phyloP scores from a whole-genome alignment of 345 rosid genomes.

The Eucalyptus camaldulensis region DNA sequence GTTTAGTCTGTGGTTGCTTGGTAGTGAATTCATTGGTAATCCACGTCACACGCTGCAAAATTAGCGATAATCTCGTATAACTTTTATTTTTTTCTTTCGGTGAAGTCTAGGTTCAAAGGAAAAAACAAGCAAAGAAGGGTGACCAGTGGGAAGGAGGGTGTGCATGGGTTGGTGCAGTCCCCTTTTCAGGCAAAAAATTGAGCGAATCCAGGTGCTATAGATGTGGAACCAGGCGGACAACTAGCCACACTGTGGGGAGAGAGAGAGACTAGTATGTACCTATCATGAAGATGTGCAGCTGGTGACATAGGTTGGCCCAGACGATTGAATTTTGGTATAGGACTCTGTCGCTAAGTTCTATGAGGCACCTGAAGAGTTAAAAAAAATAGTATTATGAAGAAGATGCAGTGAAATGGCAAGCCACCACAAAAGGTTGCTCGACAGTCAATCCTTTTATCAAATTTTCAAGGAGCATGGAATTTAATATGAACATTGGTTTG shows the following conservation, averaged over 20 bases:
- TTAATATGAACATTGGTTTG: not conserved
- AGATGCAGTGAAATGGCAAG: not conserved
- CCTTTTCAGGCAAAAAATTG: too few species aligned
- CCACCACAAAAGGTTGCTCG: not conserved
- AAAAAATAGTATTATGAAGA: not conserved
- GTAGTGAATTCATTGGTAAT: too few species aligned
- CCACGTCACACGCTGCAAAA: too few species aligned
- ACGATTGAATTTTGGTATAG: not conserved
- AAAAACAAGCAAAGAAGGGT: too few species aligned
- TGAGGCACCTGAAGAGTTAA: not conserved
- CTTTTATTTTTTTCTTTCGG: too few species aligned
- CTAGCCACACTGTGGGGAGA: not conserved
- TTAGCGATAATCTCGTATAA: too few species aligned
- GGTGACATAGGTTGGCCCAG: not conserved
- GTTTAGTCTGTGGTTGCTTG: too few species aligned
- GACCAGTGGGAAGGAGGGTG: too few species aligned
- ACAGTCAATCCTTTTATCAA: not conserved
- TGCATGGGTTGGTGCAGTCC: too few species aligned
- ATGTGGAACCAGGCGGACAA: too few species aligned
- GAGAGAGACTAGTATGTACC: not conserved
- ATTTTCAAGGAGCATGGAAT: not conserved
- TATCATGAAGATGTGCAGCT: not conserved
- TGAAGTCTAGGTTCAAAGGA: too few species aligned
- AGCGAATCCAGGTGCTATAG: too few species aligned
- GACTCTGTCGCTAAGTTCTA: not conserved